Base-by-base conservation (phyloP, 1,284 basidiomycete species). In the Rhodotorula sp. region DNA sequence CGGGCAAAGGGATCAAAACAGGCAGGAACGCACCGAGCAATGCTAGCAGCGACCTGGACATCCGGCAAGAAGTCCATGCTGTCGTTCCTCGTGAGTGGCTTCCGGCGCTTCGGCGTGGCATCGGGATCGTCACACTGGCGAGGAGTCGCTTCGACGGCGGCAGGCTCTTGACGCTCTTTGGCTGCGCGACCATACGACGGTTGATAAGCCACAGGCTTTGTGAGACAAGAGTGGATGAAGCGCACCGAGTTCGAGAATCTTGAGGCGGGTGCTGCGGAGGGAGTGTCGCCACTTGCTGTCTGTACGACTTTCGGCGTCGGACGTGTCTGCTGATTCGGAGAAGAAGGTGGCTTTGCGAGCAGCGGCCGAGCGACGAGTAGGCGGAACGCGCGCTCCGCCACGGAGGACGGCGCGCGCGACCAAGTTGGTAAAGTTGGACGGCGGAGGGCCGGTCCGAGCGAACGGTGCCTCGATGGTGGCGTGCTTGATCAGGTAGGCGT, bases 21-120 rank as follows among this genome's bases (percentile, higher is more conserved):
- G 60, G 7, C 8, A 17, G 17, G 8, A 18, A 37, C 62, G 55
- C 53, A 74, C 73, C 68, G 62, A 56, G 73, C 55, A 44, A 74
- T 69, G n/a, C 54, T 66, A 20, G 53, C 48, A 17, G 64, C 42
- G 49, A 68, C 70, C 44, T 63, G 63, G 12, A 64, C 30, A 30
- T 67, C 59, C 2, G 73, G 70, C 7, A 72, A 60, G 62, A 74
- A 74, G 62, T 74, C 73, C 73, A 74, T 74, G 22, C 57, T 62
- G n/a, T 71, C 73, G 24, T 68, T 64, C 10, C 73, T 46, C 8
- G 49, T 64, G 59, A 74, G 45, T 4, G 66, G 61, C 48, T 66
- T 66, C 18, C 66, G 60, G 6, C 66, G 55, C 48, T 65, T 69
- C 33, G 73, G 73, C 2, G 73, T 74, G 12, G 69, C 72, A 24